phyloP scores from a whole-genome alignment of 2,329 filamentous ascomycete genomes.

The Aureobasidium lini region DNA sequence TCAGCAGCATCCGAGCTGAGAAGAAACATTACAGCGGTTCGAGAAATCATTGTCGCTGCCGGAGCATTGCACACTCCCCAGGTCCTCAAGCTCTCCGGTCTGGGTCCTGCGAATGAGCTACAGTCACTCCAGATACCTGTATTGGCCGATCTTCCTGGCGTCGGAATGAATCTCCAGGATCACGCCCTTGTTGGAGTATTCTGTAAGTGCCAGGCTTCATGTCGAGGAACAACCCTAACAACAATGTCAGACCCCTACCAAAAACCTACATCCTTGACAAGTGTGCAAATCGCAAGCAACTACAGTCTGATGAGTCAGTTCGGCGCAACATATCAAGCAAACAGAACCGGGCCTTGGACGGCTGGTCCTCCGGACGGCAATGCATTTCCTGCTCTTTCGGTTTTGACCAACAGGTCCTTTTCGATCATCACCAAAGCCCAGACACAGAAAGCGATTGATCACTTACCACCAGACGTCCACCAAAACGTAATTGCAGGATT shows the following conservation, averaged over 20 bases:
- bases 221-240: neutral
- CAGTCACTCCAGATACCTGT: slow-evolving; percentile 39
- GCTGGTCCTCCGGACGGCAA: slow-evolving; percentile 21
- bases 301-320: neutral
- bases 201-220: neutral
- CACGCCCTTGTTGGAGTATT: slow-evolving; percentile 31
- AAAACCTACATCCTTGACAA: slow-evolving; percentile 2
- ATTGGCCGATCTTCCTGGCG: slow-evolving; percentile 51
- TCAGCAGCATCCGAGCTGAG: slow-evolving; percentile 16
- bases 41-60: slow-evolving; percentile 25
- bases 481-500: slow-evolving; percentile 22
- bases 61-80: slow-evolving; percentile 26
- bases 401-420: slow-evolving; percentile 17
- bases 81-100: slow-evolving; percentile 38
- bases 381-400: slow-evolving; percentile 23
- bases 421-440: slow-evolving; percentile 16
- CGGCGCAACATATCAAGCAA: slow-evolving; percentile 20
- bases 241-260: neutral
- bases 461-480: slow-evolving; percentile 17
- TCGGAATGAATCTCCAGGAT: slow-evolving; percentile 58
- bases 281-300: slow-evolving; percentile 5
- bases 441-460: slow-evolving; percentile 19
- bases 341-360: slow-evolving; percentile 23
- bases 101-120: slow-evolving; percentile 49
- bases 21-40: slow-evolving; percentile 20